Percentiles rank a stretch among this genome's conserved stretches.
These are phyloP conservation scores for Filobasidium wieringae DNA, from an alignment of 768 basidiomycete genomes.

Conservation along the genomic window DNA sequence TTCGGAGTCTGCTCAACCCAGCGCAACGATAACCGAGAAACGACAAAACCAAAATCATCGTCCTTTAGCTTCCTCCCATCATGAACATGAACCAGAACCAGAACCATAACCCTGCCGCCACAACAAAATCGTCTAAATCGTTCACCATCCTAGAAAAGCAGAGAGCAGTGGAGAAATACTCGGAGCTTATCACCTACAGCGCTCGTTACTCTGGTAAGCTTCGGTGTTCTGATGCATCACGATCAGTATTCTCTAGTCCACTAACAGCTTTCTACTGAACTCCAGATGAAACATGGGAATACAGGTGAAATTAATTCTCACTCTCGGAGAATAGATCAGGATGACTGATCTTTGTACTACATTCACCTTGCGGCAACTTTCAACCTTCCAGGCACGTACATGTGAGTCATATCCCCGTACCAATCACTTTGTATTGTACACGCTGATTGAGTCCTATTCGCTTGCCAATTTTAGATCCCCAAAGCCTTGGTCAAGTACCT, in stretches of 20 bases:
- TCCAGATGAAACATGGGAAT: slow-evolving; percentile 14
- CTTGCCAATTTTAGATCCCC: slow-evolving; percentile 1
- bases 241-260: neutral
- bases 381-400: slow-evolving; percentile 1
- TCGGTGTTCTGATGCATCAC: neutral
- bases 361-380: neutral
- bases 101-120: neutral
- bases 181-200: slow-evolving; percentile 13
- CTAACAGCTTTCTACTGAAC: neutral
- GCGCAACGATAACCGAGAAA: too few species aligned
- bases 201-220: slow-evolving; percentile 15
- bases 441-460: neutral
- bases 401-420: neutral
- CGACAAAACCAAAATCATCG: neutral
- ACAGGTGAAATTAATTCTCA: slow-evolving; percentile 4
- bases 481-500: slow-evolving; percentile 16
- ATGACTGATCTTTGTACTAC: neutral
- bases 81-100: neutral
- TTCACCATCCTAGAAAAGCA: slow-evolving; percentile 11
- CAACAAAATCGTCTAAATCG: slow-evolving; percentile 1
- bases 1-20: too few species aligned
- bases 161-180: slow-evolving; percentile 13
- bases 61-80: neutral
- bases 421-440: neutral
- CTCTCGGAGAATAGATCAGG: neutral